phyloP scores from a whole-genome alignment of 1,284 basidiomycete species.

The Trichosporon sp. region DNA sequence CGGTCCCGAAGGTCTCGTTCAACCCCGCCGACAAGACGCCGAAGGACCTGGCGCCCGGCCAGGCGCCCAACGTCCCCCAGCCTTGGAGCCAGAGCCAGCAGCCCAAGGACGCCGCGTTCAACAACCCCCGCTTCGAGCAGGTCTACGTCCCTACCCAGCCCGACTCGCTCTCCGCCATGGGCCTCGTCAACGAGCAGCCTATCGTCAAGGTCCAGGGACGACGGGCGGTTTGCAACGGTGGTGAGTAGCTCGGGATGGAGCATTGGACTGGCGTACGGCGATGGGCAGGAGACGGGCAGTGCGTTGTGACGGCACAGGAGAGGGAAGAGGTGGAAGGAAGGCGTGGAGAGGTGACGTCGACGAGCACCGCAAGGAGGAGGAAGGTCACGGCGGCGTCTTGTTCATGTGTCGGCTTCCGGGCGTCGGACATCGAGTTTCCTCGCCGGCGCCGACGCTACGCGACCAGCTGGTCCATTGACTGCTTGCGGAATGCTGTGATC shows the following conservation, averaged over 20 bases:
- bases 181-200: constrained; percentile 69
- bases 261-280: neutral
- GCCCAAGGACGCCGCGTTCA: constrained; percentile 42
- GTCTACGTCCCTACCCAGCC: constrained; percentile 76
- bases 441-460: too few species aligned
- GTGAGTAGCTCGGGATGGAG: constrained; percentile 54
- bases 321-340: too few species aligned
- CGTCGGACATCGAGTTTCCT: too few species aligned
- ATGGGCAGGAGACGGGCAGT: neutral
- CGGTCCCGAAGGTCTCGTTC: neutral
- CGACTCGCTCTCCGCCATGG: constrained; percentile 20
- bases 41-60: constrained; percentile 36
- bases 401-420: too few species aligned
- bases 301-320: too few species aligned
- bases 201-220: constrained; percentile 73
- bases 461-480: too few species aligned
- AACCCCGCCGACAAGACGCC: constrained; percentile 9
- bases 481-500: too few species aligned
- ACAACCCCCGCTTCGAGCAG: constrained; percentile 68
- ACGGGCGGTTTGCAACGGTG: constrained; percentile 88
- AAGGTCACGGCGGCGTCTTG: too few species aligned
- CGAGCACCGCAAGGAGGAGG: too few species aligned
- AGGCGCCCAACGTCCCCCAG: constrained; percentile 70
- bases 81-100: constrained; percentile 74
- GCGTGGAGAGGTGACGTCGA: too few species aligned